Conservation (phyloP, 345 rosid genomes). For the Mangifera indica region DNA sequence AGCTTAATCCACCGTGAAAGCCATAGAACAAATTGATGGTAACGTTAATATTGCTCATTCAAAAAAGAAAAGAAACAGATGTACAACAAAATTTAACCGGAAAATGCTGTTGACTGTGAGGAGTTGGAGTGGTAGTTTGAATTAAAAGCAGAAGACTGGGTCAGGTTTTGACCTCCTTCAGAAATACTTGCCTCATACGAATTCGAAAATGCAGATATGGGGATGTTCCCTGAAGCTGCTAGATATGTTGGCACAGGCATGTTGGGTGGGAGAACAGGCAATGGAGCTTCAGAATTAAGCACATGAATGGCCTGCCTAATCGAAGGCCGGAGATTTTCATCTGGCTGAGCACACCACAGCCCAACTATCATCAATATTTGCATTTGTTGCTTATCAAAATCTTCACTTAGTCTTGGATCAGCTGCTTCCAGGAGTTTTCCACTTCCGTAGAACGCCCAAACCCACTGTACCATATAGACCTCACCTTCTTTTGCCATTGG, state of each 20-base stretch:
- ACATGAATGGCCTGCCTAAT: conserved; percentile 16
- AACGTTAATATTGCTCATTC: no score
- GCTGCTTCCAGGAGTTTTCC: conserved; percentile 3
- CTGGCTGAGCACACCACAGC: conserved; percentile 24
- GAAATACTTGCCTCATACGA: neutral
- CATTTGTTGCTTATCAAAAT: conserved; percentile 2
- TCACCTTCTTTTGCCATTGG: neutral
- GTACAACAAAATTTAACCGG: neutral
- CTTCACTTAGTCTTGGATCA: conserved; percentile 2
- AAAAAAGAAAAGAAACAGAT: no score
- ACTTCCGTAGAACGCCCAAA: conserved; percentile 11
- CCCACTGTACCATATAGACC: conserved; percentile 8
- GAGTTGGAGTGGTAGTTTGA: neutral
- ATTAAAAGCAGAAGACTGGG: neutral
- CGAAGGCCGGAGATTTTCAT: conserved; percentile 16
- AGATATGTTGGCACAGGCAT: conserved; percentile 16
- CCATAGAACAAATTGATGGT: no score
- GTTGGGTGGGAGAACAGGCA: conserved; percentile 6
- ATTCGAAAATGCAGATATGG: no score
- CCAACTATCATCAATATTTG: conserved; percentile 16
- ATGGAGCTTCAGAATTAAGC: conserved; percentile 13
- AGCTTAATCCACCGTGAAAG: no score
- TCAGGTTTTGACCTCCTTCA: neutral
- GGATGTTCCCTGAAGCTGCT: neutral
- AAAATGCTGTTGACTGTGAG: conserved; percentile 4